Base-by-base conservation (phyloP, 768 basidiomycete genomes). In the Kwoniella shandongensis region DNA sequence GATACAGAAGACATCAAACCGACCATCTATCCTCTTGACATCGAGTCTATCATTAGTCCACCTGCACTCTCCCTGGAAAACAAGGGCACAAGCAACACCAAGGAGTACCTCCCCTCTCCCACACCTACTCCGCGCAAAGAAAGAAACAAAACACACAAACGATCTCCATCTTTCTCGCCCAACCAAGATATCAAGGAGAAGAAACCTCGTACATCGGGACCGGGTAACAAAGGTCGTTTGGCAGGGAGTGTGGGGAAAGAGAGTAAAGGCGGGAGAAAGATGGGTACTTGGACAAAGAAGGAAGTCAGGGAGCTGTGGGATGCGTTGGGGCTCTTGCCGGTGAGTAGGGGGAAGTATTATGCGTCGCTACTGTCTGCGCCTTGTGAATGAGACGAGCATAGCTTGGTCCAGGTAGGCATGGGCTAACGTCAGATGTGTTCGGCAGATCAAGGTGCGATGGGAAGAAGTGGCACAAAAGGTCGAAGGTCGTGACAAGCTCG, bases 231-330 rank as follows among this genome's bases (percentile, higher is more conserved):
- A 35, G 54, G 54, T 35, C 46, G 54, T 15, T 41, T 39, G n/a
- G 60, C 54, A 4, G 54, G 60, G 12, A 12, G 20, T 32, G 29
- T 11, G 10, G 32, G 41, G 10, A n/a, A 23, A n/a, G 17, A 13
- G 11, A 12, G 7, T 10, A 38, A 44, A 17, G 46, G 29, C 32
- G 15, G 46, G 44, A 30, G 46, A 30, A 59, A 57, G 39, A 58
- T 35, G 6, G 59, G 63, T 2, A 36, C n/a, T 13, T 65, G 63
- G 63, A 65, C 44, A 4, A 57, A 54, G 25, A 35, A 44, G n/a
- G 63, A 65, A 35, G 56, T 58, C 2, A 60, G 59, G 42, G 54
- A 48, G n/a, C 57, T 65, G 30, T 65, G 59, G 55, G 50, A 65
- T 36, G 59, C 63, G n/a, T 27, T 65, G 44, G 51, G 42, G 4